phyloP scores from a whole-genome alignment of 306 rosid species.

The Crotalaria pallida region DNA sequence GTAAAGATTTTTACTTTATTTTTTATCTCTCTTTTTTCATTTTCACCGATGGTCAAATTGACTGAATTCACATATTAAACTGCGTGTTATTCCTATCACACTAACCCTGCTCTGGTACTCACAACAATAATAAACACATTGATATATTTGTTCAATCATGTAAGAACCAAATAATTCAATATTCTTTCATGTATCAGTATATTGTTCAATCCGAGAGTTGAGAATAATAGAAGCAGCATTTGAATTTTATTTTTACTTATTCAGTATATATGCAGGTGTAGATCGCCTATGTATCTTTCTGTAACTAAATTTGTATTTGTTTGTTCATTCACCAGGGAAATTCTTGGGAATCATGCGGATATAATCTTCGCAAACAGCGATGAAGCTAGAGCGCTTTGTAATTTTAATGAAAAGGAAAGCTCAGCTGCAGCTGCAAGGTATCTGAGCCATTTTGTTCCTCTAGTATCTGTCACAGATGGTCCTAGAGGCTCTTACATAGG shows the following conservation, averaged over 20 bases:
- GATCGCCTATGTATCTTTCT: background rate
- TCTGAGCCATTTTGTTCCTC: constrained; percentile 85
- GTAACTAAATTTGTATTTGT: background rate
- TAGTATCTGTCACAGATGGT: constrained; percentile 86
- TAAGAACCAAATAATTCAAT: no score
- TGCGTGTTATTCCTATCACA: background rate
- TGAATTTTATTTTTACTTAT: no score
- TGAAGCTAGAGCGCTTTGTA: constrained; percentile 79
- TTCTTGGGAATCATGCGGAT: constrained; percentile 66
- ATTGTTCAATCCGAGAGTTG: background rate
- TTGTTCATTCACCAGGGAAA: constrained; percentile 59
- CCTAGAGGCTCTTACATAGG: constrained; percentile 79
- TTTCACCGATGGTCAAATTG: background rate
- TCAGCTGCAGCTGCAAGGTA: constrained; percentile 59
- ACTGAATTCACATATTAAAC: background rate
- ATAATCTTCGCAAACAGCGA: constrained; percentile 77
- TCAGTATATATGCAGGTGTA: no score
- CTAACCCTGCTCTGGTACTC: background rate
- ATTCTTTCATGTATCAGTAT: background rate
- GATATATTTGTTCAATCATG: background rate
- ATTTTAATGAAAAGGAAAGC: constrained; percentile 58
- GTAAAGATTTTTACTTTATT: constrained; percentile 28
- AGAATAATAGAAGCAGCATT: background rate
- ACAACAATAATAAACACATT: background rate
- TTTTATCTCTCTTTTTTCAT: background rate